Conservation (phyloP, 225 moss, liverwort and hornwort genomes). For the Physcomitrellopsis africana region DNA sequence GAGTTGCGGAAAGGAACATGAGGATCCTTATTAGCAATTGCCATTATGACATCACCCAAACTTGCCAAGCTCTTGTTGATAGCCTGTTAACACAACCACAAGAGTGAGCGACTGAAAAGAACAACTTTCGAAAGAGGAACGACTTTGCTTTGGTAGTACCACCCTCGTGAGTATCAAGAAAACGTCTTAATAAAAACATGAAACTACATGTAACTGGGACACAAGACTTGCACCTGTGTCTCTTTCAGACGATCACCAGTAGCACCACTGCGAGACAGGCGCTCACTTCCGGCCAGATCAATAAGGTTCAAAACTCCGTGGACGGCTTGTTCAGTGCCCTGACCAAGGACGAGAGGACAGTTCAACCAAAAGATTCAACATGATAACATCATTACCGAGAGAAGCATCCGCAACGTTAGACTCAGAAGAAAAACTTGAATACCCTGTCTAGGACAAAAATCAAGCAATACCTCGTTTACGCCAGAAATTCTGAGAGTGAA, state of each 20-base stretch:
- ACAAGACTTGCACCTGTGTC: conserved; percentile 67
- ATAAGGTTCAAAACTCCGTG: conserved; percentile 97
- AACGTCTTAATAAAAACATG: not conserved
- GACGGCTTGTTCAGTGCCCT: conserved; percentile 93
- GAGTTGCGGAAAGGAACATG: conserved; percentile 95
- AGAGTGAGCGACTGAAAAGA: too few relatives aligned
- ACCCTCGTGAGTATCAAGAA: not conserved
- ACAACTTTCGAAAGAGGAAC: too few relatives aligned
- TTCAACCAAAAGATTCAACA: not conserved
- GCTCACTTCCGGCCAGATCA: conserved; percentile 97
- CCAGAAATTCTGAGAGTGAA: conserved; percentile 95
- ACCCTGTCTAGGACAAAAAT: fast-evolving
- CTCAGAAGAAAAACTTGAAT: not conserved
- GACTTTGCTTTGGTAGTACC: too few relatives aligned
- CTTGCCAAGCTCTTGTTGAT: conserved; percentile 98
- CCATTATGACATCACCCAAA: conserved; percentile 94
- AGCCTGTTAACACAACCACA: conserved; percentile 50
- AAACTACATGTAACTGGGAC: not conserved
- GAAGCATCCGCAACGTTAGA: too few relatives aligned
- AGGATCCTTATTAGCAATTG: conserved; percentile 94
- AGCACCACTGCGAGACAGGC: conserved; percentile 92
- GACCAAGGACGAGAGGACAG: not conserved
- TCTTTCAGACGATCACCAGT: conserved; percentile 96
- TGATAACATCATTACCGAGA: too few relatives aligned
- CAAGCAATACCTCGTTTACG: conserved; percentile 72